Evolutionary conservation across 2,329 filamentous ascomycete species (phyloP), one percentile per base, ranked within the genome.

Genomic region (Ophiostoma triangulosporum): DNA sequence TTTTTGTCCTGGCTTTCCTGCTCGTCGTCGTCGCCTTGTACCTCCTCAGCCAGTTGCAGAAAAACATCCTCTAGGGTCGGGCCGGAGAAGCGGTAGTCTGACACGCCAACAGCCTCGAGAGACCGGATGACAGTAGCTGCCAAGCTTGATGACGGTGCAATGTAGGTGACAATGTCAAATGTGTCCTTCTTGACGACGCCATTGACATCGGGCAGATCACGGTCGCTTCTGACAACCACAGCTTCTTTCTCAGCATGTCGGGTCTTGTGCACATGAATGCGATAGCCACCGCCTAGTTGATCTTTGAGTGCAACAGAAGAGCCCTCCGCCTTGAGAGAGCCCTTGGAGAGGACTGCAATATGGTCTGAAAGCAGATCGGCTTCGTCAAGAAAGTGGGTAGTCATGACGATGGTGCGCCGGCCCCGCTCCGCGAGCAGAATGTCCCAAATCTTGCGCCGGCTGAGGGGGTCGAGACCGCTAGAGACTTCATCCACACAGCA

Each of bases 41-140:
- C 77, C 64, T 95, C 89, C 62, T 91, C 86, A 0, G 89, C 88
- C 36, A 95, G 74, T 59, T 87, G 83, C 24, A 96, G 70, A 66
- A 96, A 96, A 0, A 95, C 89, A 60, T 95, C 89, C 64, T 96
- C 91, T 38, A 96, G 89, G 0, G 88, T 94, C 0, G 90, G 91
- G 0, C 88, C 88, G 15, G 85, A 86, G 59, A 95, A 86, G 55
- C 89, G 83, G 64, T 95, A 95, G 55, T 94, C 85, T 15, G 74
- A 73, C 38, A 94, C 75, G 0, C 80, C 80, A 1, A 74, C 70
- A 1, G 72, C 68, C 64, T 95, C 85, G 1, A 96, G 72, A 9
- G 74, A 67, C 48, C 76, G 74, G 57, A 95, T 85, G 46, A 91
- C 83, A 4, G 75, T 68, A 0, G 87, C 85, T 0, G 88, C 87